phyloP scores from a whole-genome alignment of 352 stramenopile genomes.

The Globisporangium sylvaticum region DNA sequence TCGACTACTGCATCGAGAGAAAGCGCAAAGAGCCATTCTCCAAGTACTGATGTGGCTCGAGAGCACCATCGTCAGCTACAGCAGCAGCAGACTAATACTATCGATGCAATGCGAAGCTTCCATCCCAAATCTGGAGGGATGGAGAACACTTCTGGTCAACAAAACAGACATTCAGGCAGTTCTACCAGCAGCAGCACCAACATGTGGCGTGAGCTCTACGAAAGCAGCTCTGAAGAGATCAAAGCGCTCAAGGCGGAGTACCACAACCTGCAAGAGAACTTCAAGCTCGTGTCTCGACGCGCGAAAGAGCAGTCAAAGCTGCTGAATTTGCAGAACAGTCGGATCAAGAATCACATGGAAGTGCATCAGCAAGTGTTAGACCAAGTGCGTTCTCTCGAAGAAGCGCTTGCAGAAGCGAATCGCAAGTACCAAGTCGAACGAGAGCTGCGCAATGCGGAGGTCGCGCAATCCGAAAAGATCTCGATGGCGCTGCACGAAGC shows the following conservation, averaged over 20 bases:
- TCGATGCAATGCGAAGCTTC: neutral
- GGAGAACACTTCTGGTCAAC: constrained; percentile 3
- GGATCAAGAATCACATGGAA: constrained; percentile 45
- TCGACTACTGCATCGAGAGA: neutral
- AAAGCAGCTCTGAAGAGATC: constrained; percentile 21
- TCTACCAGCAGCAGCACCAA: constrained; percentile 9
- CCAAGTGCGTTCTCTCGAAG: constrained; percentile 43
- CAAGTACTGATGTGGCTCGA: neutral
- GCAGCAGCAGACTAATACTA: neutral
- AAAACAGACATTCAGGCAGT: neutral
- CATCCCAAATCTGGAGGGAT: neutral
- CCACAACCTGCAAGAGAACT: constrained; percentile 42
- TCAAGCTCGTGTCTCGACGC: constrained; percentile 49
- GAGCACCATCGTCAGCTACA: neutral
- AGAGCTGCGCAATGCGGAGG: constrained; percentile 44
- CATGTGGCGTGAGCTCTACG: constrained; percentile 27
- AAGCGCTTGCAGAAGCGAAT: constrained; percentile 31
- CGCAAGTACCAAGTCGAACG: constrained; percentile 46
- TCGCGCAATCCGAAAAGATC: constrained; percentile 51
- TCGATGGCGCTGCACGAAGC: constrained; percentile 49
- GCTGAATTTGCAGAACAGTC: constrained; percentile 51
- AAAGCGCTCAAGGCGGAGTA: constrained; percentile 26
- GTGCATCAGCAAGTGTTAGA: constrained; percentile 58
- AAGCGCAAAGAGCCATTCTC: neutral
- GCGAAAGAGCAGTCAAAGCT: constrained; percentile 67